Base-by-base conservation (phyloP, 106 monocot species). In the Apostasia ramifera region DNA sequence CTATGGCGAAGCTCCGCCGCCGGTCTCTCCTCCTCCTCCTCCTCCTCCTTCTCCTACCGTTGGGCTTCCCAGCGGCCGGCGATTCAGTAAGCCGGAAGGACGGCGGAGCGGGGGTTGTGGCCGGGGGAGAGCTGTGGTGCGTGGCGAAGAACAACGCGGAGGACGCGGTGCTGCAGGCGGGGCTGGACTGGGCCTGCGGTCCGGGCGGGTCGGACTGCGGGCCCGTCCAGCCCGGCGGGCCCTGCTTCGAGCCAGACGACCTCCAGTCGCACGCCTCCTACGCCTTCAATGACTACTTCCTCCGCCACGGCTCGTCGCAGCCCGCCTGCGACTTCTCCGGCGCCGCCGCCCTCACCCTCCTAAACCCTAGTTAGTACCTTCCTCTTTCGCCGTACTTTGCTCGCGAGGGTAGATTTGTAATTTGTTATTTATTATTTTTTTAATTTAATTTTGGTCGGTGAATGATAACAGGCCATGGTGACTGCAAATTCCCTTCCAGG, bases 121-220 rank as follows among this genome's bases (percentile, higher is more conserved):
- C 44, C 13, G 62, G 10, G 2, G 62, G 44, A 43, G 70, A 79
- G 61, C 81, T 94, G 6, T 91, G 91, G 91, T 97, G 97, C 82
- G 92, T 97, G 70, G 97, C 92, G 15, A 97, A 97, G 86, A 92
- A 92, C 88, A 97, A 97, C 77, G 97, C 92, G 4, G 92, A 97
- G 59, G 84, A 92, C 75, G 40, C 53, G 6, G 71, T 79, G 8
- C 83, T 97, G 57, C 92, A 92, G 76, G 6, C 76, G 43, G 95
- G 89, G 53, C 59, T 97, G 37, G 86, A 89, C 68, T 97, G 97
- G 97, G 92, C 97, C 8, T 97, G 92, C 68, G 84, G 95, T 4
- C 82, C 78, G 5, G 95, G 95, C 46, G 88, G 84, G 1, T 80
- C 92, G 9, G 86, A 92, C 71, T 97, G 95, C 77, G 15, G 63